A percentile compares a stretch with the other conserved stretches of the same genome.
Conservation (phyloP, 2,329 filamentous ascomycete species). For the Fusarium sacchari region DNA sequence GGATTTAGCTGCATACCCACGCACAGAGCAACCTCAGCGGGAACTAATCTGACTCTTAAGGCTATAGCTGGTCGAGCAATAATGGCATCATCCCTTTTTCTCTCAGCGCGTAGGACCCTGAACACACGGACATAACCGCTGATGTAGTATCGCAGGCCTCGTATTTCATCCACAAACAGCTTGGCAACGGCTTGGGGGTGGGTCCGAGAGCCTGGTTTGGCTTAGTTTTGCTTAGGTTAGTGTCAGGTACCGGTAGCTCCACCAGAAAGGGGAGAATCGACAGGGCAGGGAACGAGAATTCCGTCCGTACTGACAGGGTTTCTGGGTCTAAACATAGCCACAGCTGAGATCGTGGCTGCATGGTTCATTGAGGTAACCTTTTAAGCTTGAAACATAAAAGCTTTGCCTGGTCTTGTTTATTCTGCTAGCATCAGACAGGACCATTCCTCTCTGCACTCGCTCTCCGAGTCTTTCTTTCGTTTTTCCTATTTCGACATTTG, state of each 20-base stretch:
- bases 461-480: conserved; percentile 10
- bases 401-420: not conserved
- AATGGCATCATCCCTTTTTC: not conserved
- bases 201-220: not conserved
- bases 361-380: not conserved
- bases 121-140: not conserved
- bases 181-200: not conserved
- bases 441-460: conserved; percentile 17
- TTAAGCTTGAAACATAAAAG: conserved; percentile 12
- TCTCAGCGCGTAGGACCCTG: not conserved
- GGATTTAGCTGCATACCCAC: not conserved
- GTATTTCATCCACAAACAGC: not conserved
- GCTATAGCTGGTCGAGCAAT: not conserved
- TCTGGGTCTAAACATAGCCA: conserved; percentile 1
- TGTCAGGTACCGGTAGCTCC: conserved; percentile 23
- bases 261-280: not conserved
- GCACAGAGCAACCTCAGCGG: conserved; percentile 1
- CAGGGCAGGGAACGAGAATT: not conserved
- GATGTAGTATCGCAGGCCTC: not conserved
- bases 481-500: not conserved
- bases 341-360: not conserved
- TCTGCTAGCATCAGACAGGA: not conserved
- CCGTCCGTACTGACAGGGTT: conserved; percentile 7
- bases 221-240: not conserved
- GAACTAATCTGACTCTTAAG: not conserved